phyloP scores from a whole-genome alignment of 768 basidiomycete species.

The Pisolithus marmoratus region DNA sequence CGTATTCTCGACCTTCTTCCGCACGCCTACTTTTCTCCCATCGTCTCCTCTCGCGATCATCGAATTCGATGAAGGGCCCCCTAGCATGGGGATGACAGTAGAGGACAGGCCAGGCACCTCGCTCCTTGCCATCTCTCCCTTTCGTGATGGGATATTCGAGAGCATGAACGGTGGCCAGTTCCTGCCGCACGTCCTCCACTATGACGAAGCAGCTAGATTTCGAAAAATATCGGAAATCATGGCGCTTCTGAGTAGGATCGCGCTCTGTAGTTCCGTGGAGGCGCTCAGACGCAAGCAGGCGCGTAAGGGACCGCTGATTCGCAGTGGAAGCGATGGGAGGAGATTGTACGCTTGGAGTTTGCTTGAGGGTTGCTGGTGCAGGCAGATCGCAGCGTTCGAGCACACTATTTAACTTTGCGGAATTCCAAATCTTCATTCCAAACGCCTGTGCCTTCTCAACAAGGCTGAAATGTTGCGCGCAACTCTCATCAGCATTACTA shows the following conservation, averaged over 20 bases:
- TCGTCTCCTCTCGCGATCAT: slow-evolving; percentile 64
- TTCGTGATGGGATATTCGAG: slow-evolving; percentile 70
- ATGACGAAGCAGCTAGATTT: slow-evolving; percentile 74
- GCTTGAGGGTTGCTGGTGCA: slow-evolving; percentile 21
- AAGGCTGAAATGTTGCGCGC: slow-evolving; percentile 39
- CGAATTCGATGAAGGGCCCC: slow-evolving; percentile 71
- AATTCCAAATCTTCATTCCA: slow-evolving; percentile 84
- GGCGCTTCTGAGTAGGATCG: slow-evolving; percentile 82
- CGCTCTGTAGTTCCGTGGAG: slow-evolving; percentile 84
- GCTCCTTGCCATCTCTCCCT: slow-evolving; percentile 46
- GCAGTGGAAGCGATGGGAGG: slow-evolving; percentile 23
- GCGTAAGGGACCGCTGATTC: slow-evolving; percentile 48
- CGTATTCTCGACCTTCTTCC: slow-evolving; percentile 34
- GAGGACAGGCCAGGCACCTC: slow-evolving; percentile 76
- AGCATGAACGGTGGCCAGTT: slow-evolving; percentile 77
- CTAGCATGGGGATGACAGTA: slow-evolving; percentile 70
- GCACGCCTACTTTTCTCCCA: slow-evolving; percentile 52
- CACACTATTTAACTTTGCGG: slow-evolving; percentile 65
- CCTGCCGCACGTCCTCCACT: slow-evolving; percentile 83
- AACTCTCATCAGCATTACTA: slow-evolving; percentile 28
- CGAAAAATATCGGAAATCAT: slow-evolving; percentile 84
- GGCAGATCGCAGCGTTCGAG: slow-evolving; percentile 56
- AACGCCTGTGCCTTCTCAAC: slow-evolving; percentile 62
- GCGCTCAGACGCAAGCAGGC: slow-evolving; percentile 74
- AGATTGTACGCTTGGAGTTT: slow-evolving; percentile 23